A percentile compares a stretch with the other conserved stretches of the same genome.
phyloP scores from a whole-genome alignment of 345 rosid genomes.

The Linum usitatissimum region DNA sequence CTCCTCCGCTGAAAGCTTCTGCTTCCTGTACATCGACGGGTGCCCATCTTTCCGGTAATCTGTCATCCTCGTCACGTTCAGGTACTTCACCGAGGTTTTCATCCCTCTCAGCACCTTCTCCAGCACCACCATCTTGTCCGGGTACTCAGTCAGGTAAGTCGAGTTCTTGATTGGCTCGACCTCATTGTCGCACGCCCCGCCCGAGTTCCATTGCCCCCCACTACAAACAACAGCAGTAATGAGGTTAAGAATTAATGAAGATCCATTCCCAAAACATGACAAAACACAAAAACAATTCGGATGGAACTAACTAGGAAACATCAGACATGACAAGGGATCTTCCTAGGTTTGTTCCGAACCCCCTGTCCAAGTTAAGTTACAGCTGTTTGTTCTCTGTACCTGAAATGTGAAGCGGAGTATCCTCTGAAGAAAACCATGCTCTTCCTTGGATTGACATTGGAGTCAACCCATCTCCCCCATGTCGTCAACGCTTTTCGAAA shows the following conservation, averaged over 20 bases:
- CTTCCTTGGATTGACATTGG: conserved; percentile 49
- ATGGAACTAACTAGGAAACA: neutral
- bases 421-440: conserved; percentile 82
- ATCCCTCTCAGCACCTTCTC: conserved; percentile 65
- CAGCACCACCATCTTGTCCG: conserved; percentile 65
- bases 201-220: conserved; percentile 98
- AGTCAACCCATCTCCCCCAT: conserved; percentile 90
- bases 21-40: conserved; percentile 78
- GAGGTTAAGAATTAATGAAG: neutral
- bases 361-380: neutral
- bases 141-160: conserved; percentile 56
- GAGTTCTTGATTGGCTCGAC: conserved; percentile 73
- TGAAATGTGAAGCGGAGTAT: conserved; percentile 89
- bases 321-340: neutral
- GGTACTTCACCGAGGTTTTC: conserved; percentile 69
- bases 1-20: conserved; percentile 31
- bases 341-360: neutral
- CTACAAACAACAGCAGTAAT: conserved; percentile 19
- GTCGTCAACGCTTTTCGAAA: conserved; percentile 80
- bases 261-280: too few relatives aligned
- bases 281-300: too few relatives aligned
- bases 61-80: conserved; percentile 71
- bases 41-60: conserved; percentile 92
- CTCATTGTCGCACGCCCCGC: conserved; percentile 82
- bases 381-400: conserved; percentile 25